Base-by-base conservation (phyloP, 495 filamentous ascomycete genomes). In the Tuber melanosporum region DNA sequence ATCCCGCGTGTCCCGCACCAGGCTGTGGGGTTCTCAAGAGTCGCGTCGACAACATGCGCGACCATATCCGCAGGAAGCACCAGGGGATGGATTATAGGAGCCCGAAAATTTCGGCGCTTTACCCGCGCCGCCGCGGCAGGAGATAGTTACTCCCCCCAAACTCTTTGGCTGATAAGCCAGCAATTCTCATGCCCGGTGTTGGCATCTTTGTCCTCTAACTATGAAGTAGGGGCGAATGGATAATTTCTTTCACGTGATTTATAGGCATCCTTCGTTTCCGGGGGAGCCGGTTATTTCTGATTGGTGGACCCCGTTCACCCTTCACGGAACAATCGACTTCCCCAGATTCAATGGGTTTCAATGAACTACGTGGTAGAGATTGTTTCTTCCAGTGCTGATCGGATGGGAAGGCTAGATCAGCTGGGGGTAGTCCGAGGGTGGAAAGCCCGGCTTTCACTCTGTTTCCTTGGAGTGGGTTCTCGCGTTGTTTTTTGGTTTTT, bases 341-440 rank as follows among this genome's bases (percentile, higher is more conserved):
- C 57, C n/a, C 26, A n/a, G 10, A 15, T 66, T 32, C 57, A 32
- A 66, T 5, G 57, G 57, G 12, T 32, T 15, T 66, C 26, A 32
- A 5, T 32, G 57, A 17, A 12, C 1, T 10, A 0, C n/a, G 57
- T 26, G 57, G 9, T 0, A 66, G 57, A 66, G 26, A 22, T 62
- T 62, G 26, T 66, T 66, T 66, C 57, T 66, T 66, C 57, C 57
- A 66, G 57, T 66, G 57, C 57, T 32, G 57, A 17, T 66, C 57
- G 57, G n/a, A 32, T 66, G 57, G 57, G 57, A 66, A 32, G n/a
- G 57, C 57, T 66, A 32, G 57, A 66, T 66, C 57, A 32, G 57
- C 57, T 66, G 57, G 57, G 57, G 57, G 57, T 66, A 66, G 14
- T 66, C n/a, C 26, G 57, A 66, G 57, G 12, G 57, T 66, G 26